Evolutionary conservation across 352 stramenopile species (phyloP), one percentile per base, ranked within the genome.

Genomic region (Nothophytophthora sp.): DNA sequence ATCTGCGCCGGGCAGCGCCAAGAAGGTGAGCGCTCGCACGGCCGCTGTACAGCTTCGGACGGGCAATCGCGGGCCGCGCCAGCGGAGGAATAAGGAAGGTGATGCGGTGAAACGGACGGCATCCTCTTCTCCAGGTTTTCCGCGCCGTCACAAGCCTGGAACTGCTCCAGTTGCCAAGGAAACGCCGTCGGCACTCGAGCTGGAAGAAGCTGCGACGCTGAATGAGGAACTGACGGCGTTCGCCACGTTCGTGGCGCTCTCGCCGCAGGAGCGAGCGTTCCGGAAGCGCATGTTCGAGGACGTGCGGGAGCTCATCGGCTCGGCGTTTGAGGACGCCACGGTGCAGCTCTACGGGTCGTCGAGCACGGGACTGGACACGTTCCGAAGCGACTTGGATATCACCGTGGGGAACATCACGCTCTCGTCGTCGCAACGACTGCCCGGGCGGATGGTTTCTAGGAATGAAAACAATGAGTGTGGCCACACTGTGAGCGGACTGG

Each of bases 291-390:
- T 78, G 22, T 85, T 89, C 25, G 22, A 60, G 4, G 77, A 88
- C 30, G 50, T 91, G 20, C 46, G 64, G 9, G 40, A 58, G 18
- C 43, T 89, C 25, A 73, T 91, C 27, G 45, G 33, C 16, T 40
- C 55, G 6, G 50, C 60, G 0, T 91, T 86, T 40, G 58, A 67
- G 20, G 39, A 50, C 15, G 75, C 77, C 1, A 67, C 55, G 0
- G 76, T 91, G 22, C 55, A 83, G 40, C 60, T 89, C 16, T 91
- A 88, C 43, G 81, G 81, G 8, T 91, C 81, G 12, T 91, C 77
- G 8, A 87, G 68, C 36, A 88, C 71, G 10, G 76, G 77, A 0
- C 53, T 91, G 18, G 77, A 89, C 43, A 91, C 77, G 5, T 91
- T 91, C 43, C 72, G 81, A 0, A 91, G 81, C 52, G 81, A 91